Conservation (phyloP, 1,284 basidiomycete species). For the Cerioporus squamosus region DNA sequence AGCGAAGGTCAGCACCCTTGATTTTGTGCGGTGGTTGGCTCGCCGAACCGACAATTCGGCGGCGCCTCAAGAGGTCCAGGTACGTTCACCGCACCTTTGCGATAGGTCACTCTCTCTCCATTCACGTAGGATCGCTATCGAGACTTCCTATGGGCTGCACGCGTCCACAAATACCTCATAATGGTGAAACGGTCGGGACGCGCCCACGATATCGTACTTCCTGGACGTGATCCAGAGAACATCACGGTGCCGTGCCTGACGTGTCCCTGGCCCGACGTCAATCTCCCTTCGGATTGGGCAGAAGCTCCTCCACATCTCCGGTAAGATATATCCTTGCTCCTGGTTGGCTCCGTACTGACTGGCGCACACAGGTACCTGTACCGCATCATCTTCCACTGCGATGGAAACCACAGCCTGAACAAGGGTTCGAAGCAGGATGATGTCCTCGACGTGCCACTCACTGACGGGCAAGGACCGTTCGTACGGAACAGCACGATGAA, state of each 20-base stretch:
- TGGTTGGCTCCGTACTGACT: not conserved
- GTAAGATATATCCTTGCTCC: not conserved
- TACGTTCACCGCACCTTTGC: no score
- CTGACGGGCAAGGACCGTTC: not conserved
- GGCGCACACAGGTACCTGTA: not conserved
- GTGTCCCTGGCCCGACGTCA: not conserved
- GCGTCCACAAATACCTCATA: not conserved
- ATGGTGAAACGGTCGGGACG: not conserved
- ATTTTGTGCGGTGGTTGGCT: not conserved
- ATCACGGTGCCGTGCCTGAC: constrained; percentile 1
- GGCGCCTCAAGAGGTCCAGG: no score
- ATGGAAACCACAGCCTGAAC: constrained; percentile 1
- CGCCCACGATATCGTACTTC: not conserved
- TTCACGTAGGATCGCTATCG: not conserved
- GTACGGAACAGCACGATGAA: not conserved
- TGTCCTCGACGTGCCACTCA: not conserved
- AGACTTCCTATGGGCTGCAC: not conserved
- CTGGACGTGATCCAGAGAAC: not conserved
- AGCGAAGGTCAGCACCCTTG: not conserved
- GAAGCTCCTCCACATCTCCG: not conserved
- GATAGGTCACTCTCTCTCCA: not conserved
- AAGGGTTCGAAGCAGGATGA: constrained; percentile 1
- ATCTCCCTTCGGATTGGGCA: not conserved
- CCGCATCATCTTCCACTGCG: not conserved
- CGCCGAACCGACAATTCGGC: not conserved